A percentile compares a stretch with the other conserved stretches of the same genome.
These are phyloP conservation scores for Umbilicaria muhlenbergii DNA, from an alignment of 495 filamentous ascomycete species.

Conservation along the genomic window DNA sequence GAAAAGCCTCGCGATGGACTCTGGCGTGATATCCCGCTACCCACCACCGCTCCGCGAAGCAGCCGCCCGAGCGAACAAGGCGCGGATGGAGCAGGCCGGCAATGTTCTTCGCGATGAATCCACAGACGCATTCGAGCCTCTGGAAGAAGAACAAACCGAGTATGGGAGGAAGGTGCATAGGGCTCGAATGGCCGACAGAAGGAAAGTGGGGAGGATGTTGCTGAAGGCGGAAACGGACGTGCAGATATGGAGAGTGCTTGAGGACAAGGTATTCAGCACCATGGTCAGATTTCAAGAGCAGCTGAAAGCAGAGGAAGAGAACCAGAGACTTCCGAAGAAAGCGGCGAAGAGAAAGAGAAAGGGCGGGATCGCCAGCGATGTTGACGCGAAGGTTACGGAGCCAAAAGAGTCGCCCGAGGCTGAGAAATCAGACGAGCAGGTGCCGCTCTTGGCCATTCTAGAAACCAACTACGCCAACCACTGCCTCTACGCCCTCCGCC, in stretches of 20 bases:
- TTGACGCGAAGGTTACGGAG: no score
- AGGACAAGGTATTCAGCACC: constrained; percentile 52
- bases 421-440: neutral
- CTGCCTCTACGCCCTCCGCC: constrained; percentile 44
- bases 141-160: constrained; percentile 22
- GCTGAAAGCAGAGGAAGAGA: constrained; percentile 7
- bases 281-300: constrained; percentile 27
- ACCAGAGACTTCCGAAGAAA: constrained; percentile 7
- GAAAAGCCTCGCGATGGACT: no score
- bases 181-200: neutral
- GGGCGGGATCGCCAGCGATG: neutral
- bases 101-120: neutral
- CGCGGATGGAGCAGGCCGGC: no score
- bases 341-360: constrained; percentile 2
- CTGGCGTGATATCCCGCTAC: no score
- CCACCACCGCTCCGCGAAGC: no score
- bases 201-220: constrained; percentile 30
- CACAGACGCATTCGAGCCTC: constrained; percentile 8
- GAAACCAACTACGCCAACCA: constrained; percentile 50
- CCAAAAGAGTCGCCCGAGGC: no score
- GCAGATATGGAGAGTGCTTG: constrained; percentile 56
- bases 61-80: no score
- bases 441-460: constrained; percentile 37
- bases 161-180: no score
- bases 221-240: constrained; percentile 39